These are phyloP conservation scores for Solanum peruvianum DNA, from an alignment of 257 asterid species.

Conservation along the genomic window DNA sequence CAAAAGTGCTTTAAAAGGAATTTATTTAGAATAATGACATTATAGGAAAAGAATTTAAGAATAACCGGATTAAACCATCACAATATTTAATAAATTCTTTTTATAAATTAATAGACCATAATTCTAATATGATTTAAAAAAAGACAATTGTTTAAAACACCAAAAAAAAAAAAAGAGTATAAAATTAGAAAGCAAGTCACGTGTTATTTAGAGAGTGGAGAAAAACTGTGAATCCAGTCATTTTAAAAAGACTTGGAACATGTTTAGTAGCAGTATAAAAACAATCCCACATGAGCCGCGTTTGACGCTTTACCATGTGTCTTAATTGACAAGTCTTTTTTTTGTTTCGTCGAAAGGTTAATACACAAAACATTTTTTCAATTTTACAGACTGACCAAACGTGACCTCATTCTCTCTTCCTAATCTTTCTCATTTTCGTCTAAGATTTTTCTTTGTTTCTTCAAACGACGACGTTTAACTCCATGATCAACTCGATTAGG, in stretches of 20 bases:
- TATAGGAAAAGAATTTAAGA: background rate
- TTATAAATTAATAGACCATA: background rate
- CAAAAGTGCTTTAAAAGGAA: background rate
- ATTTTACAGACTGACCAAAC: slow-evolving; percentile 17
- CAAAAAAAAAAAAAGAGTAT: too few species aligned
- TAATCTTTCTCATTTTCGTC: slow-evolving; percentile 5
- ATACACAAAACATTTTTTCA: background rate
- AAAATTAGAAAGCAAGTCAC: background rate
- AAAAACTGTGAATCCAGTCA: background rate
- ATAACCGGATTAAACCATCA: background rate
- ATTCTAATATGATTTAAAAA: background rate
- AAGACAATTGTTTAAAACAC: background rate
- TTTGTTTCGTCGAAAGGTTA: background rate
- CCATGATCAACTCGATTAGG: slow-evolving; percentile 9
- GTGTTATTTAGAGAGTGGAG: background rate
- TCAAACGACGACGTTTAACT: slow-evolving; percentile 8
- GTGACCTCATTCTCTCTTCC: background rate
- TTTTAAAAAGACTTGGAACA: background rate
- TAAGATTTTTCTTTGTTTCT: background rate
- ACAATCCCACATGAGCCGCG: background rate
- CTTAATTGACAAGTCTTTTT: background rate
- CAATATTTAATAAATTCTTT: background rate
- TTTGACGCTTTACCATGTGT: background rate
- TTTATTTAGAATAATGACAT: background rate
- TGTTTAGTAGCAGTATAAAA: background rate